phyloP scores from a whole-genome alignment of 371 early-diverging fungal species.

The Mucor mucedo region DNA sequence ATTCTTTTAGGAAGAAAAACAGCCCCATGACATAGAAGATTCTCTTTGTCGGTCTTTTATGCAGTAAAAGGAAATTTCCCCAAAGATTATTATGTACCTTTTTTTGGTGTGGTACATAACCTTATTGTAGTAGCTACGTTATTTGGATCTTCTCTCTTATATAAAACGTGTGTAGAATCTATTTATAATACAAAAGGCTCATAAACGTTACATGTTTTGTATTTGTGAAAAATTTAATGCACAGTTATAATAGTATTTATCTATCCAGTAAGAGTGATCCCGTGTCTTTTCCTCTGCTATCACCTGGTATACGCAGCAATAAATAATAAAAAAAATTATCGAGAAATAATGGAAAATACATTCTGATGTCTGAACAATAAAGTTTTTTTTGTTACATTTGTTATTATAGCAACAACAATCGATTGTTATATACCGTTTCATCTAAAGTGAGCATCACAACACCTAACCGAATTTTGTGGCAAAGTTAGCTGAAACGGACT shows the following conservation, averaged over 20 bases:
- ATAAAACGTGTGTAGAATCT: constrained; percentile 3
- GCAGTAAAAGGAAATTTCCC: constrained; percentile 4
- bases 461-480: constrained; percentile 3
- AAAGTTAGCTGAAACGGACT: constrained; percentile 16
- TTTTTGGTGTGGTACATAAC: constrained; percentile 5
- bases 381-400: constrained; percentile 3
- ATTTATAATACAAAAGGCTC: neutral
- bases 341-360: neutral
- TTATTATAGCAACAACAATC: constrained; percentile 3
- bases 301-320: constrained; percentile 1
- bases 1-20: no score
- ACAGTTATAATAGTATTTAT: neutral
- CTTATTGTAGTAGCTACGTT: neutral
- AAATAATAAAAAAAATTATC: neutral
- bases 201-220: constrained; percentile 5
- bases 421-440: constrained; percentile 2
- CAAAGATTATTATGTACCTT: neutral
- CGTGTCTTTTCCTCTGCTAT: neutral
- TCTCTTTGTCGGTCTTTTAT: neutral
- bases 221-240: neutral
- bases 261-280: neutral
- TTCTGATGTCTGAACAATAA: neutral
- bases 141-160: constrained; percentile 1
- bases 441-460: neutral
- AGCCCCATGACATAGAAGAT: neutral